Evolutionary conservation across 345 rosid genomes (phyloP).

Genomic region (Arabidopsis arenosa): DNA sequence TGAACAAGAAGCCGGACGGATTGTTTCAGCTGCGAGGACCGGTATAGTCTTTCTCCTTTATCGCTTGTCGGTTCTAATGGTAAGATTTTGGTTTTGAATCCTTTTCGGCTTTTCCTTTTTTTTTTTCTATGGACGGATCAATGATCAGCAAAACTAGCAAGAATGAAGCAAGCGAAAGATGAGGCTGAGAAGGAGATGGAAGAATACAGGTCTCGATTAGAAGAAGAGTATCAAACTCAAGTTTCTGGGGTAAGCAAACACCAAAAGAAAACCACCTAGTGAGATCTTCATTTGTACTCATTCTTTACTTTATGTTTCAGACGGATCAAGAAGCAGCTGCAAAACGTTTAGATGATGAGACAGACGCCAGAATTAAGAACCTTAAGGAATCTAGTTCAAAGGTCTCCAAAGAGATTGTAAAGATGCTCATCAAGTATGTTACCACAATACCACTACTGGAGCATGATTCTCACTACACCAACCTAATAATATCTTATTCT

Average conservation of each 20-base stretch:
- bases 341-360: constrained; percentile 45
- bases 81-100: constrained; percentile 10
- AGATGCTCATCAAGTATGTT: constrained; percentile 47
- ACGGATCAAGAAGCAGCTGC: constrained; percentile 40
- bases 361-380: constrained; percentile 37
- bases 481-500: constrained; percentile 27
- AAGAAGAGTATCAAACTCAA: constrained; percentile 45
- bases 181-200: constrained; percentile 51
- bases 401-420: constrained; percentile 44
- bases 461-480: constrained; percentile 42
- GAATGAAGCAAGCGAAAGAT: constrained; percentile 51
- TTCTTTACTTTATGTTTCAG: constrained; percentile 32
- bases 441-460: constrained; percentile 46
- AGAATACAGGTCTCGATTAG: constrained; percentile 38
- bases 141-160: constrained; percentile 45
- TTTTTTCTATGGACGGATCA: background rate
- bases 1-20: constrained; percentile 49
- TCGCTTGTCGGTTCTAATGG: background rate
- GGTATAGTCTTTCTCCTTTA: constrained; percentile 29
- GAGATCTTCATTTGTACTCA: constrained; percentile 18
- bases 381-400: constrained; percentile 39
- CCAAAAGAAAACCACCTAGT: background rate
- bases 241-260: constrained; percentile 44
- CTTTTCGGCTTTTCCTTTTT: background rate
- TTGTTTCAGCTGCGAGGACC: constrained; percentile 44